These are phyloP conservation scores for Veloboletus limbatus DNA, from an alignment of 1,284 basidiomycete genomes.

Conservation along the genomic window DNA sequence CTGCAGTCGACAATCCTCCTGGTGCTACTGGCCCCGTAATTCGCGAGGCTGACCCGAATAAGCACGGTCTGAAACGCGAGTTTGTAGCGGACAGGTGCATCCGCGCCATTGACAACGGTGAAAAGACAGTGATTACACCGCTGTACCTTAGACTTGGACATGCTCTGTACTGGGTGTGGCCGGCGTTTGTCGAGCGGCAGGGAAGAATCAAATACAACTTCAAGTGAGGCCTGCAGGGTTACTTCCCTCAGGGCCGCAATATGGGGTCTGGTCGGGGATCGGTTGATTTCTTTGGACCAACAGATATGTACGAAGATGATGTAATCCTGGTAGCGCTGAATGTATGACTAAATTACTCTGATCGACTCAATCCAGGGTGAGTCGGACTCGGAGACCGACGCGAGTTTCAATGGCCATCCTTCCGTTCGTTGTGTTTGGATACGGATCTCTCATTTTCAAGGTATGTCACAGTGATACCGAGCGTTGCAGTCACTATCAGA, in stretches of 20 bases:
- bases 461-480: no score
- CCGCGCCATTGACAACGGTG: slow-evolving; percentile 51
- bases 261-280: not conserved
- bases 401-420: slow-evolving; percentile 15
- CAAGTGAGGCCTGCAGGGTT: slow-evolving; percentile 12
- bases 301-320: no score
- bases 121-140: slow-evolving; percentile 60
- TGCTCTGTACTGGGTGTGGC: slow-evolving; percentile 62
- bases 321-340: no score
- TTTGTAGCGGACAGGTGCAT: slow-evolving; percentile 57
- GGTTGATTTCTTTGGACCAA: not conserved
- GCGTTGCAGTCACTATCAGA: not conserved
- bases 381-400: no score
- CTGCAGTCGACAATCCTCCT: slow-evolving; percentile 64
- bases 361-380: no score
- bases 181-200: slow-evolving; percentile 50
- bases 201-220: slow-evolving; percentile 65
- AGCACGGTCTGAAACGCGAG: slow-evolving; percentile 52
- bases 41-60: slow-evolving; percentile 53
- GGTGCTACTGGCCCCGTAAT: slow-evolving; percentile 23
- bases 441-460: slow-evolving; percentile 82
- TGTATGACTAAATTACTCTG: not conserved
- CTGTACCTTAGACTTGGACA: slow-evolving; percentile 42
- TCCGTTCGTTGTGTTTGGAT: slow-evolving; percentile 71
- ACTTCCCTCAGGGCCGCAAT: no score